Conservation (phyloP, 371 early-diverging fungal species). For the Mortierella sp. region DNA sequence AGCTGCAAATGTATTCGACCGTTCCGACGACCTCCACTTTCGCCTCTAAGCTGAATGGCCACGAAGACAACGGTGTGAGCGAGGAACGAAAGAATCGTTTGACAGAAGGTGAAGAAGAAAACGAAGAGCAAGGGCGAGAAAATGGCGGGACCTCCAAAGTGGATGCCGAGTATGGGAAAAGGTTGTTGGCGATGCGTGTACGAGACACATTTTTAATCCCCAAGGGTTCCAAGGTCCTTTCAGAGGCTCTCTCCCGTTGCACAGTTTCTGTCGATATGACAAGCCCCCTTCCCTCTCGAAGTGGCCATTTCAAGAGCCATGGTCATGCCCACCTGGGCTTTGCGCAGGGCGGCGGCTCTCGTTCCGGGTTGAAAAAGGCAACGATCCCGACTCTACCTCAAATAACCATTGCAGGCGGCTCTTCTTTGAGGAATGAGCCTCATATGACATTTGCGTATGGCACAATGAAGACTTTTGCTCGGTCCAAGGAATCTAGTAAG, state of each 20-base stretch:
- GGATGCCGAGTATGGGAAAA: neutral
- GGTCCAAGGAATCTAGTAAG: neutral
- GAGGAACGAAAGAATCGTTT: too few species aligned
- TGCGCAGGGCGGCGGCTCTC: too few species aligned
- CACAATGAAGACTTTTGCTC: neutral
- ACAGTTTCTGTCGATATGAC: neutral
- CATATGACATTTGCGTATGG: neutral
- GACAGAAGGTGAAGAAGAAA: too few species aligned
- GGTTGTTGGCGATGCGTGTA: conserved; percentile 21
- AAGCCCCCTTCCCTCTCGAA: too few species aligned
- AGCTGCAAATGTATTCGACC: too few species aligned
- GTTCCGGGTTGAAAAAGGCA: too few species aligned
- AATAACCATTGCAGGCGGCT: neutral
- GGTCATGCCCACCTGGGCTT: too few species aligned
- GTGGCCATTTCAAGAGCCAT: too few species aligned
- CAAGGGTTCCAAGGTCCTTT: conserved; percentile 9
- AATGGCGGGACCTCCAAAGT: too few species aligned
- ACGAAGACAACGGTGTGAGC: conserved; percentile 21
- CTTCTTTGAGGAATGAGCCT: neutral
- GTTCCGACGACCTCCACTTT: too few species aligned
- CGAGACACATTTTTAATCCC: conserved; percentile 20
- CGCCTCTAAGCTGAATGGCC: too few species aligned
- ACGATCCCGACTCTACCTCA: neutral
- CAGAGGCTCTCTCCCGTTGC: conserved; percentile 12
- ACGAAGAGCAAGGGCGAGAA: too few species aligned